These are phyloP conservation scores for Annulohypoxylon nitens DNA, from an alignment of 495 filamentous ascomycete species.

Conservation along the genomic window DNA sequence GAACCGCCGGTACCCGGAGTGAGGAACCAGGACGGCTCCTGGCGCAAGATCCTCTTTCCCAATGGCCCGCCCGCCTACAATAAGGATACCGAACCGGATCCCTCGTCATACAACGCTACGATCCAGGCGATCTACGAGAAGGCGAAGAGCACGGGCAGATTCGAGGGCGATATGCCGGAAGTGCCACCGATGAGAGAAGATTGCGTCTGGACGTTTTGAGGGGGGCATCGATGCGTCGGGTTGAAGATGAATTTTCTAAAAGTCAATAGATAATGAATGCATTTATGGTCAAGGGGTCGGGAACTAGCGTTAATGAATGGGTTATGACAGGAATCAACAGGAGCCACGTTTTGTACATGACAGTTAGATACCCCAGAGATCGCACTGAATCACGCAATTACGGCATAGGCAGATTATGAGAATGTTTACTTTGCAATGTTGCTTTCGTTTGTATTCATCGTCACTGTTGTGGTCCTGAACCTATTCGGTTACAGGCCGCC, in stretches of 20 bases:
- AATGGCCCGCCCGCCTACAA: conserved; percentile 73
- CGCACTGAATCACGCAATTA: background rate
- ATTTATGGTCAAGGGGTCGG: background rate
- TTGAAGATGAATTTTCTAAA: background rate
- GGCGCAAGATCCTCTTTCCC: conserved; percentile 75
- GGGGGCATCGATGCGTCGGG: background rate
- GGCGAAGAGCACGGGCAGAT: conserved; percentile 71
- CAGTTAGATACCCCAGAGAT: conserved; percentile 39
- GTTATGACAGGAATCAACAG: background rate
- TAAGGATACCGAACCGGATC: conserved; percentile 64
- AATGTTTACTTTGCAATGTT: conserved; percentile 12
- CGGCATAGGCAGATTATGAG: background rate
- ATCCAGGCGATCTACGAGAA: conserved; percentile 69
- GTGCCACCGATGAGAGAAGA: conserved; percentile 80
- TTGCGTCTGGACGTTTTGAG: conserved; percentile 77
- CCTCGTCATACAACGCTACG: conserved; percentile 57
- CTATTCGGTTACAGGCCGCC: conserved; percentile 20
- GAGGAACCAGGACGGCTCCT: conserved; percentile 57
- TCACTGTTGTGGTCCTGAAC: background rate
- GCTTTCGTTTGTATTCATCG: conserved; percentile 24
- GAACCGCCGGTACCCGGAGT: conserved; percentile 52
- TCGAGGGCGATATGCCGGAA: conserved; percentile 74
- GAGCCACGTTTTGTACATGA: background rate
- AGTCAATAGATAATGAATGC: background rate
- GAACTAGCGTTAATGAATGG: conserved; percentile 10